A percentile compares a stretch with the other conserved stretches of the same genome.
phyloP scores from a whole-genome alignment of 2,329 filamentous ascomycete species.

The Elsinoe fawcettii region DNA sequence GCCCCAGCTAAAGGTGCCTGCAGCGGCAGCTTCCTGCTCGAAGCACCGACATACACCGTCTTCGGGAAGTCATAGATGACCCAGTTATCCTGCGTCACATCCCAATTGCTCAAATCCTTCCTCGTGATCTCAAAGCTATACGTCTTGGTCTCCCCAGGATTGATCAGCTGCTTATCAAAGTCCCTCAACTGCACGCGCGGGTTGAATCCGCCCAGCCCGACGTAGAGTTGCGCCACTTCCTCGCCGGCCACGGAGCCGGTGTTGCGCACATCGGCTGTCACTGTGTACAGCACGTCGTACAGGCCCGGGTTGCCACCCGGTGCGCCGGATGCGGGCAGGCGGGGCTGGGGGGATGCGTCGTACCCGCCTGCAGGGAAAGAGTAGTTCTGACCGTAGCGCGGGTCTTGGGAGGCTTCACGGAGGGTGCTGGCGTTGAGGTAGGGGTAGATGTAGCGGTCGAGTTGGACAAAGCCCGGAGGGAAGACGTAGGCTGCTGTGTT shows the following conservation, averaged over 20 bases:
- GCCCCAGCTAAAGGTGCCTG: constrained; percentile 20
- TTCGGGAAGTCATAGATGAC: constrained; percentile 25
- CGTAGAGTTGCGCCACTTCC: constrained; percentile 51
- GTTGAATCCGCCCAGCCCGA: constrained; percentile 40
- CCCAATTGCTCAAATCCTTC: constrained; percentile 60
- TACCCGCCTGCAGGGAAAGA: constrained; percentile 51
- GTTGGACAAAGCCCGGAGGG: constrained; percentile 49
- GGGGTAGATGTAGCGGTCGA: constrained; percentile 59
- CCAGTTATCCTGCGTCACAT: constrained; percentile 54
- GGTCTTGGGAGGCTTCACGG: constrained; percentile 49
- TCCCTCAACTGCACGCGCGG: constrained; percentile 41
- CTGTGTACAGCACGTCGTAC: constrained; percentile 54
- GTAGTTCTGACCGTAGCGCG: constrained; percentile 55
- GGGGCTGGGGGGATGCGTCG: constrained; percentile 52
- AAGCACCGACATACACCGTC: constrained; percentile 30
- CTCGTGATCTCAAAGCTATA: constrained; percentile 49
- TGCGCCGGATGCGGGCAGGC: constrained; percentile 51
- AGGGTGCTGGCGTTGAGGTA: constrained; percentile 60
- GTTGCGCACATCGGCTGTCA: constrained; percentile 57
- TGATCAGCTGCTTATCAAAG: constrained; percentile 52
- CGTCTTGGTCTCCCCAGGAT: constrained; percentile 39
- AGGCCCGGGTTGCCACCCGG: constrained; percentile 56
- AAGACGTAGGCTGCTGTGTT: constrained; percentile 60
- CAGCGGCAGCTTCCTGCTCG: constrained; percentile 30
- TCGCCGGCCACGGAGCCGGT: constrained; percentile 46